phyloP scores from a whole-genome alignment of 2,329 filamentous ascomycete genomes.

The Nemania sp. region DNA sequence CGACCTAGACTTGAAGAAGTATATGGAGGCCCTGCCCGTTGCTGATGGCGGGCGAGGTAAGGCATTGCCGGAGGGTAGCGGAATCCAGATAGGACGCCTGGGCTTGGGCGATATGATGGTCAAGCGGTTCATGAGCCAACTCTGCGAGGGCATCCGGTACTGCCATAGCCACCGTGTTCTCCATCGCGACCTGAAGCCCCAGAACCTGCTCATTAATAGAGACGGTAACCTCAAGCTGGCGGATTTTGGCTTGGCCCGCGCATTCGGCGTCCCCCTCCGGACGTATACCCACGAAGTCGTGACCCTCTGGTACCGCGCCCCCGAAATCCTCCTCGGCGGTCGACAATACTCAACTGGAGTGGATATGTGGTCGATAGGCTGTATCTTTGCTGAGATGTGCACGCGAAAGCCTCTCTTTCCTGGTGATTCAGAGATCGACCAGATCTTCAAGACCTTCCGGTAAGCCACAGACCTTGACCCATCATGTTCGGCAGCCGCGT shows the following conservation, averaged over 20 bases:
- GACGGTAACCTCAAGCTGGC: slow-evolving; percentile 89
- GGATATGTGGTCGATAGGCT: slow-evolving; percentile 94
- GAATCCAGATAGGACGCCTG: slow-evolving; percentile 64
- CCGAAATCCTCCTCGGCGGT: slow-evolving; percentile 87
- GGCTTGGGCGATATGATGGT: slow-evolving; percentile 80
- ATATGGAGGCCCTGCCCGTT: slow-evolving; percentile 89
- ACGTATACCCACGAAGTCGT: slow-evolving; percentile 97
- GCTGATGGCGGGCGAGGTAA: slow-evolving; percentile 85
- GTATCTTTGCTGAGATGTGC: slow-evolving; percentile 97
- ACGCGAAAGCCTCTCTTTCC: slow-evolving; percentile 91
- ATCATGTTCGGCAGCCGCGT: neutral
- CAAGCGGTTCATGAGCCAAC: slow-evolving; percentile 90
- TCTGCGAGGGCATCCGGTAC: slow-evolving; percentile 82
- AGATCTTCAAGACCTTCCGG: slow-evolving; percentile 95
- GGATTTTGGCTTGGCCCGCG: slow-evolving; percentile 86
- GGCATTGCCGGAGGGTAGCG: slow-evolving; percentile 77
- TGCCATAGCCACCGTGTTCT: slow-evolving; percentile 88
- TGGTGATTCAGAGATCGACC: slow-evolving; percentile 89
- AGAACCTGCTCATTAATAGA: slow-evolving; percentile 84
- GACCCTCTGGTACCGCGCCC: slow-evolving; percentile 89
- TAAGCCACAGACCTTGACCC: slow-evolving; percentile 46
- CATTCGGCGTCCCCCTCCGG: slow-evolving; percentile 86
- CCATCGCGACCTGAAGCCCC: slow-evolving; percentile 87
- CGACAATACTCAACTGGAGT: slow-evolving; percentile 93
- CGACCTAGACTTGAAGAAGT: slow-evolving; percentile 91